Percentiles rank a stretch among this genome's conserved stretches.
Conservation (phyloP, 2,329 filamentous ascomycete species). For the Phymatotrichopsis omnivora region DNA sequence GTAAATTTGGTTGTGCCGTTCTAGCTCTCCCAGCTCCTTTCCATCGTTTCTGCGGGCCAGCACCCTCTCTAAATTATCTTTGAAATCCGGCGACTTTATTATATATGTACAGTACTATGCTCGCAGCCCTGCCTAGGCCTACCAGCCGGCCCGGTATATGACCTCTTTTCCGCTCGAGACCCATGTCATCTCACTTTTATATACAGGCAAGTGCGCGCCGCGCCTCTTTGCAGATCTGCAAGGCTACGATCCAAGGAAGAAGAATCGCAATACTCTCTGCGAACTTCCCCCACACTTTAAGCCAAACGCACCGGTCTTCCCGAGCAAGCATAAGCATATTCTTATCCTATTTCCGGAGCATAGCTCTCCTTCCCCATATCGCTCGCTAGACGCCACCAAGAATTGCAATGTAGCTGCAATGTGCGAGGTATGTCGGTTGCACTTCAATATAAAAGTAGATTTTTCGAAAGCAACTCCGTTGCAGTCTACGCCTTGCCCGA, state of each 20-base stretch:
- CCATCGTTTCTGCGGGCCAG: constrained; percentile 3
- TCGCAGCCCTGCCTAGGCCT: background rate
- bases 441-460: constrained; percentile 49
- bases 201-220: constrained; percentile 43
- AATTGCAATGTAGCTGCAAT: constrained; percentile 49
- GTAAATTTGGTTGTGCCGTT: too few species aligned
- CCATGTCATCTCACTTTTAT: constrained; percentile 26
- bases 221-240: constrained; percentile 40
- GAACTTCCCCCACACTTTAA: constrained; percentile 45
- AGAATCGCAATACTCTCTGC: constrained; percentile 47
- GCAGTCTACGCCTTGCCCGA: constrained; percentile 39
- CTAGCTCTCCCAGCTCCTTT: background rate
- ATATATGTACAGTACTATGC: background rate
- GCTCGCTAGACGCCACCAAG: constrained; percentile 36
- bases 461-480: constrained; percentile 38
- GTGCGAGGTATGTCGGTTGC: constrained; percentile 52
- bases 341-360: constrained; percentile 45
- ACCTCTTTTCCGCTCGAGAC: background rate
- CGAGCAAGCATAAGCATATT: constrained; percentile 44
- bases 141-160: background rate
- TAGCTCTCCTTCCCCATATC: constrained; percentile 37
- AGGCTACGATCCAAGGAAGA: constrained; percentile 44
- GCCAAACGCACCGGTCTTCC: constrained; percentile 28
- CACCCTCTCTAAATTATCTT: constrained; percentile 1
- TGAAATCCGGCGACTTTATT: background rate